These are phyloP conservation scores for Cyathus striatus DNA, from an alignment of 768 basidiomycete genomes.

Conservation along the genomic window DNA sequence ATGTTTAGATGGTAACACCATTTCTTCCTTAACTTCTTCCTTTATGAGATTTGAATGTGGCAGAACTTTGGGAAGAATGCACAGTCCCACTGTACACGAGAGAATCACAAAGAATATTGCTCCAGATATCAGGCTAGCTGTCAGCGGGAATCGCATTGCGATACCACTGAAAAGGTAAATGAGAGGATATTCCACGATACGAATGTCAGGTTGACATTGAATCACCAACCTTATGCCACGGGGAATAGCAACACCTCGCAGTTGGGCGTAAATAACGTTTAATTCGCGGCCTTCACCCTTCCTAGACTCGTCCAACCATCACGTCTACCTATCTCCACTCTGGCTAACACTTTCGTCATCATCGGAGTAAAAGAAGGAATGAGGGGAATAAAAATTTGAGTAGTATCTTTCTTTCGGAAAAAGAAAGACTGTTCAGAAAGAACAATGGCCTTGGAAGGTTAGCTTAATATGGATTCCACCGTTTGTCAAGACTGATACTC, in stretches of 20 bases:
- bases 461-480: too few species aligned
- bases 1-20: too few species aligned
- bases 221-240: constrained; percentile 77
- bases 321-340: constrained; percentile 65
- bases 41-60: constrained; percentile 8
- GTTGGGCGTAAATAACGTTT: constrained; percentile 54
- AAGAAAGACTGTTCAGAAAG: constrained; percentile 37
- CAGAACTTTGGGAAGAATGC: constrained; percentile 43
- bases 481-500: constrained; percentile 24
- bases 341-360: constrained; percentile 45
- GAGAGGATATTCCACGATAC: background rate
- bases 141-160: constrained; percentile 63
- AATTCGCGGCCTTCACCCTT: constrained; percentile 70
- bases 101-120: constrained; percentile 42
- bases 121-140: constrained; percentile 43
- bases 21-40: too few species aligned
- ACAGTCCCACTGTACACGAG: constrained; percentile 40
- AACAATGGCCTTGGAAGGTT: too few species aligned
- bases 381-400: constrained; percentile 51
- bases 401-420: constrained; percentile 31
- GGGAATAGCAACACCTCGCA: constrained; percentile 59
- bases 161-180: constrained; percentile 45
- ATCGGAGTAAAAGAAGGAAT: constrained; percentile 48
- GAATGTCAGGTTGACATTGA: constrained; percentile 12
- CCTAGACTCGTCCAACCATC: constrained; percentile 69